phyloP scores from a whole-genome alignment of 1,139 yeast genomes.

The Candida tunisiensis region DNA sequence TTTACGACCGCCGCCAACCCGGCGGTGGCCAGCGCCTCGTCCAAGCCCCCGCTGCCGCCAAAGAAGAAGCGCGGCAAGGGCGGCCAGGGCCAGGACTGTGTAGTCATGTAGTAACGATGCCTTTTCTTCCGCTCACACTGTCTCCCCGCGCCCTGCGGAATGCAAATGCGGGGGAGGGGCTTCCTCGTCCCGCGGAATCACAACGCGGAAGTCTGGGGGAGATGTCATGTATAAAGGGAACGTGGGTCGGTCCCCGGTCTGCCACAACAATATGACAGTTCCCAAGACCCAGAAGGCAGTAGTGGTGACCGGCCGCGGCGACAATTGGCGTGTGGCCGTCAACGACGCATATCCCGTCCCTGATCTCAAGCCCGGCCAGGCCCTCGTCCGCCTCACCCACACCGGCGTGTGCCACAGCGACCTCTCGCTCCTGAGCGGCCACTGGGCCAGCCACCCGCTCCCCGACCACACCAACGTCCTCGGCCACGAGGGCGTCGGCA shows the following conservation, averaged over 20 bases:
- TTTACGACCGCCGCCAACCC: neutral
- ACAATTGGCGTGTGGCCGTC: no score
- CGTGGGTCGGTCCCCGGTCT: no score
- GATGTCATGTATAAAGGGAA: no score
- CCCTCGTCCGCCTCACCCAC: conserved; percentile 37
- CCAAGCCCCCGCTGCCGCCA: neutral
- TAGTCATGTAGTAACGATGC: conserved; percentile 1
- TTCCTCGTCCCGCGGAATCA: no score
- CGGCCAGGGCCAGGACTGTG: conserved; percentile 1
- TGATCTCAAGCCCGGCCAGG: conserved; percentile 17
- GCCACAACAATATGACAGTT: no score
- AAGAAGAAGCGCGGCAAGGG: neutral
- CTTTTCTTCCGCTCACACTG: neutral
- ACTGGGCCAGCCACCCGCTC: conserved; percentile 58
- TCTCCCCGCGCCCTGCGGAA: conserved; percentile 7
- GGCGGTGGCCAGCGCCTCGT: neutral
- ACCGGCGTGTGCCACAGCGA: conserved; percentile 25
- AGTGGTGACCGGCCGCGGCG: no score
- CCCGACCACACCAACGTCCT: conserved; percentile 33
- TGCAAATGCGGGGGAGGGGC: no score
- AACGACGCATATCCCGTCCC: neutral
- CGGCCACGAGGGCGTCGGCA: conserved; percentile 84
- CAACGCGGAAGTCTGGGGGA: no score
- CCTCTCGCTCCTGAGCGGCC: conserved; percentile 57
- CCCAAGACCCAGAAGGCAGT: no score